Conservation (phyloP, 495 filamentous ascomycete species). For the Xylaria nigripes region DNA sequence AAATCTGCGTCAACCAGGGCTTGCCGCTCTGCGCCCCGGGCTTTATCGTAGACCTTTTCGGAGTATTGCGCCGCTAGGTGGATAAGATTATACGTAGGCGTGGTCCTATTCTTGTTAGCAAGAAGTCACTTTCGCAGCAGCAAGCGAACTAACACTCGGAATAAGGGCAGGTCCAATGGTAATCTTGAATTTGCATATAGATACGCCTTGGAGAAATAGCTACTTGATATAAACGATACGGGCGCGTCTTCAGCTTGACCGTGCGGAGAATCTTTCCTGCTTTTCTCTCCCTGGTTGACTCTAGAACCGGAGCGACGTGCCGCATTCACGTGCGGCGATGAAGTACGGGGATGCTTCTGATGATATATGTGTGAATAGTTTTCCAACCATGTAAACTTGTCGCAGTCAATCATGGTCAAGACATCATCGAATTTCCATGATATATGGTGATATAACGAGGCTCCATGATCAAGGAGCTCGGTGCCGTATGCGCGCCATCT, state of each 20-base stretch:
- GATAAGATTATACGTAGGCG: slow-evolving; percentile 61
- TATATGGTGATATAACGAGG: slow-evolving; percentile 49
- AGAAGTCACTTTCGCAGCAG: neutral
- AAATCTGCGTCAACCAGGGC: slow-evolving; percentile 61
- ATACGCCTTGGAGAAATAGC: slow-evolving; percentile 69
- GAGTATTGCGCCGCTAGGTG: slow-evolving; percentile 70
- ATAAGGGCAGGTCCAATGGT: slow-evolving; percentile 53
- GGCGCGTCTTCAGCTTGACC: slow-evolving; percentile 32
- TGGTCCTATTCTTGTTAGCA: slow-evolving; percentile 41
- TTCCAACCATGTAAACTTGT: slow-evolving; percentile 55
- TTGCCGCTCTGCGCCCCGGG: slow-evolving; percentile 48
- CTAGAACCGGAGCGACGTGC: slow-evolving; percentile 13
- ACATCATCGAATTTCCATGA: slow-evolving; percentile 51
- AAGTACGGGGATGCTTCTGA: slow-evolving; percentile 21
- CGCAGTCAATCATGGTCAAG: slow-evolving; percentile 60
- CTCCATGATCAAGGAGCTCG: slow-evolving; percentile 37
- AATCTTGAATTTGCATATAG: slow-evolving; percentile 70
- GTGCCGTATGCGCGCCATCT: slow-evolving; percentile 30
- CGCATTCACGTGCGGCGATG: neutral
- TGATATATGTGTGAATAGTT: slow-evolving; percentile 46
- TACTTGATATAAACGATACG: slow-evolving; percentile 35
- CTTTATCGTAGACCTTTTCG: slow-evolving; percentile 58
- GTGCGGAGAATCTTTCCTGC: slow-evolving; percentile 24
- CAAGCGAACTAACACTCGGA: slow-evolving; percentile 50
- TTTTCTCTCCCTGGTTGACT: slow-evolving; percentile 18